Evolutionary conservation across 2,329 filamentous ascomycete species (phyloP).

Genomic region (Colletotrichum siamense): DNA sequence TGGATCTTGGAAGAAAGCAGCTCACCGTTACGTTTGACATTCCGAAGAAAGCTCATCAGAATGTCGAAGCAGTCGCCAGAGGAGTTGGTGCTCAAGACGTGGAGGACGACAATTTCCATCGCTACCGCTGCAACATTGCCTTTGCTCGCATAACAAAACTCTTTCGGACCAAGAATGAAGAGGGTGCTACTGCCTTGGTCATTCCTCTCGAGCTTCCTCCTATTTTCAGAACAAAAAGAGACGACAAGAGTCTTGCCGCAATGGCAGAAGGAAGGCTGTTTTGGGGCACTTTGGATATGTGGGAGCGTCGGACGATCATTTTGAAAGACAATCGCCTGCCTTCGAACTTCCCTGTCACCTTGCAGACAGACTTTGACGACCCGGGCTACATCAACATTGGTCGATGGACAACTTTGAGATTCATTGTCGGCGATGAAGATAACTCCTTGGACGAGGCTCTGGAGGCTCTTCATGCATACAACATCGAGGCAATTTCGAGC

Average conservation of each 20-base stretch:
- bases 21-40: conserved; percentile 45
- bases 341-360: conserved; percentile 39
- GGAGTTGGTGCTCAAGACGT: conserved; percentile 14
- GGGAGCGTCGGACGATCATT: conserved; percentile 56
- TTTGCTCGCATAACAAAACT: conserved; percentile 53
- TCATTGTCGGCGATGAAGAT: conserved; percentile 42
- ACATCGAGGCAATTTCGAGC: conserved; percentile 58
- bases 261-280: conserved; percentile 18
- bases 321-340: conserved; percentile 36
- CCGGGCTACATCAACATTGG: conserved; percentile 54
- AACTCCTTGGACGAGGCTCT: conserved; percentile 48
- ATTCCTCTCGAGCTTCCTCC: conserved; percentile 6
- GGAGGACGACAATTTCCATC: conserved; percentile 18
- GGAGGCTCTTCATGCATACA: conserved; percentile 72
- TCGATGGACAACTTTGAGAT: conserved; percentile 60
- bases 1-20: conserved; percentile 43
- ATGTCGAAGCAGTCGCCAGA: background rate
- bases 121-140: conserved; percentile 49
- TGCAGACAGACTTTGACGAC: conserved; percentile 40
- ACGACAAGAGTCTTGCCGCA: conserved; percentile 22
- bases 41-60: background rate
- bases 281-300: conserved; percentile 50
- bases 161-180: conserved; percentile 34
- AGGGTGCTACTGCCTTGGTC: background rate
- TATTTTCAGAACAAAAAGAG: background rate